These are phyloP conservation scores for Cokeromyces recurvatus DNA, from an alignment of 371 early-diverging fungal species.

Conservation along the genomic window DNA sequence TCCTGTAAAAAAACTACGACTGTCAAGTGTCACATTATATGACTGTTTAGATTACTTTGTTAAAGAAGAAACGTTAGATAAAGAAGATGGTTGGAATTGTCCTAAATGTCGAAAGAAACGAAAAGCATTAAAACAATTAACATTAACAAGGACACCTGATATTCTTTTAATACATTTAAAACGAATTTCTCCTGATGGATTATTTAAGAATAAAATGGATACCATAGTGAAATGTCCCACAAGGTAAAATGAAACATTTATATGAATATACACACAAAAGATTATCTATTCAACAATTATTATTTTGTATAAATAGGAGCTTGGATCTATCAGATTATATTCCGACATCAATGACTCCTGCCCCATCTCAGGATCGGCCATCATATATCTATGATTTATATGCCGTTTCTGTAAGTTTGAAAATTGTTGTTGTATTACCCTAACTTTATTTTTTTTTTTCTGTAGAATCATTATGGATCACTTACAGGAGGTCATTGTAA, in stretches of 20 bases:
- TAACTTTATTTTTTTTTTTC: background rate
- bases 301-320: too few relatives aligned
- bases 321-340: conserved; percentile 34
- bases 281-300: too few relatives aligned
- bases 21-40: conserved; percentile 49
- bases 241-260: conserved; percentile 20
- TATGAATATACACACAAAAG: too few relatives aligned
- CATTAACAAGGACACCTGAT: conserved; percentile 77
- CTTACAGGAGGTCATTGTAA: conserved; percentile 93
- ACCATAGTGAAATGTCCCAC: conserved; percentile 83
- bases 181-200: conserved; percentile 88
- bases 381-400: conserved; percentile 73
- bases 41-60: conserved; percentile 87
- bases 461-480: conserved; percentile 89
- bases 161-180: conserved; percentile 91
- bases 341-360: conserved; percentile 28
- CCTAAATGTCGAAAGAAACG: conserved; percentile 78
- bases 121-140: conserved; percentile 72
- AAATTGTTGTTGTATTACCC: background rate
- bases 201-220: conserved; percentile 90
- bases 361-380: conserved; percentile 26
- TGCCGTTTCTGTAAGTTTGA: conserved; percentile 79
- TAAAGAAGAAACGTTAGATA: conserved; percentile 80
- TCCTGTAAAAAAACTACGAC: conserved; percentile 45
- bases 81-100: conserved; percentile 89